Base-by-base conservation (phyloP, 1,284 basidiomycete species). In the Ganoderma lingzhi region DNA sequence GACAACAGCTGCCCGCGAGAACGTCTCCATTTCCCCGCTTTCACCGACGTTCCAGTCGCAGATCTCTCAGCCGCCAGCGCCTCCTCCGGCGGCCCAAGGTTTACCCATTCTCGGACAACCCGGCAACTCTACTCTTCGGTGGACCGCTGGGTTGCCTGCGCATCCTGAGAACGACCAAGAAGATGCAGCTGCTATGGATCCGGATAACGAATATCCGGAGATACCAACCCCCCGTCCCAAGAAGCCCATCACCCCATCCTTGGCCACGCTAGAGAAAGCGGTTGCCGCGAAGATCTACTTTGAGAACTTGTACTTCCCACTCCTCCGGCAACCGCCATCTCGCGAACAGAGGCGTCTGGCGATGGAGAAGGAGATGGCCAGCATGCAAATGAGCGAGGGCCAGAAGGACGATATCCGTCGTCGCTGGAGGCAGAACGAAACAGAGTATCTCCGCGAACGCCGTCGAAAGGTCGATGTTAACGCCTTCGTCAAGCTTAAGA, bases 271-370 rank as follows among this genome's bases (percentile, higher is more conserved):
- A 77, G 97, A 99, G 81, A 96, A 94, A 79, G 95, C 96, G 65
- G 95, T 96, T 61, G 93, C 96, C 14, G 91, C 94, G 63, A 92
- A 95, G 78, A 95, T 99, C 80, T 98, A 92, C 86, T 98, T 99
- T 81, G 97, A 99, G 85, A 97, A 97, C 76, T 87, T 96, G 59
- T 99, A 99, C 80, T 97, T 96, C 80, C 89, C 93, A n/a, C 85
- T 98, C 61, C 87, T 97, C 80, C 88, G 94, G 78, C 91, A 96
- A 77, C 87, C 94, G 70, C 90, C 93, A 75, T 92, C 92, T 76
- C 88, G 97, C 53, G 96, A 97, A 79, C 92, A 95, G 77, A 86
- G 96, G 63, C 86, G 92, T 70, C 81, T 92, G 17, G 92, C 94
- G 15, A 93, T 98, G 86, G 96, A 98, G 83, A 88, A 86, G 74